Evolutionary conservation across 2,329 filamentous ascomycete genomes (phyloP).

Genomic region (Penicillium concentricum): DNA sequence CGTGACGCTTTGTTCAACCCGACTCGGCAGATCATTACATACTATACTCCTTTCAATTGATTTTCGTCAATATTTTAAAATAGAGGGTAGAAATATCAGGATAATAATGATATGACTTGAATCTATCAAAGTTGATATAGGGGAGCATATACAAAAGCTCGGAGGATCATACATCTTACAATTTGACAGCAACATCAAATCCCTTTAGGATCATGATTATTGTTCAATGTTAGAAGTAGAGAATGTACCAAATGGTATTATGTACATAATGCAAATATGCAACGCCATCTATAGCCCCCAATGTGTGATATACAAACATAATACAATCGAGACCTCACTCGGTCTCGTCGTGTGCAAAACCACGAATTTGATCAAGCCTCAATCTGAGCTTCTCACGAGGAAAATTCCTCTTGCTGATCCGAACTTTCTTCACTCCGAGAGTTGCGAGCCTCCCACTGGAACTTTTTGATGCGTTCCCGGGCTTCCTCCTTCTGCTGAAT

Average conservation of each 20-base stretch:
- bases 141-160: neutral
- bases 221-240: conserved; percentile 4
- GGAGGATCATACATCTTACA: neutral
- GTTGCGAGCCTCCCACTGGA: neutral
- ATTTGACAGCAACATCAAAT: neutral
- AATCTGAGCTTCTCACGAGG: neutral
- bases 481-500: conserved; percentile 22
- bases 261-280: conserved; percentile 15
- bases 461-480: conserved; percentile 11
- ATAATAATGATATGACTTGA: neutral
- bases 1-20: conserved; percentile 10
- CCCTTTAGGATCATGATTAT: neutral
- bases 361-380: neutral
- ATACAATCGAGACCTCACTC: conserved; percentile 10
- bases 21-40: neutral
- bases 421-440: neutral
- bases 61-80: too few relatives aligned
- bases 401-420: neutral
- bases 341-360: neutral
- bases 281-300: conserved; percentile 18
- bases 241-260: conserved; percentile 13
- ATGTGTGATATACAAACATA: conserved; percentile 20
- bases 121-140: neutral
- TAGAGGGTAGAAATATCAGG: neutral
- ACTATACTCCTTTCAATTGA: neutral